phyloP scores from a whole-genome alignment of 78 protist genomes.

The Creolimax fragrantissima region DNA sequence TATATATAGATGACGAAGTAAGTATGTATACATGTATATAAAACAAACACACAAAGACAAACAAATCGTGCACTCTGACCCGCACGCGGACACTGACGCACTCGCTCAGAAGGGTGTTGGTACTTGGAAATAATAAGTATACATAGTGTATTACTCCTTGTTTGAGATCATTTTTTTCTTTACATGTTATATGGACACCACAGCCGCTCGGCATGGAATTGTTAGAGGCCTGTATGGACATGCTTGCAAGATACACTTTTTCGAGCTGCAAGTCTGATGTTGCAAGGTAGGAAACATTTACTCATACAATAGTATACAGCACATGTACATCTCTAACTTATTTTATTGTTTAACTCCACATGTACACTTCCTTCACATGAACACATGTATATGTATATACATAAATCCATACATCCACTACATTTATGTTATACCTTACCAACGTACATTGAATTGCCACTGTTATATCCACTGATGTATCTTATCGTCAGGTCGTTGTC shows the following conservation, averaged over 20 bases:
- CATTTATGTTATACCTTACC: not conserved
- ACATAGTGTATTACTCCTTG: no score
- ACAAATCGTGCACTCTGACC: no score
- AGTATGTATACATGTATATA: not conserved
- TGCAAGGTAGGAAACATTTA: not conserved
- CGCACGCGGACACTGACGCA: no score
- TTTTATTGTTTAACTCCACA: not conserved
- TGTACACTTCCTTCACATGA: not conserved
- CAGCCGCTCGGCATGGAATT: not conserved
- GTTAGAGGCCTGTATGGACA: not conserved
- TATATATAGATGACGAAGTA: not conserved
- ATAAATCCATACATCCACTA: not conserved
- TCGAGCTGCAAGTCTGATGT: not conserved
- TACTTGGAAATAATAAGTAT: no score
- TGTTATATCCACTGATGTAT: not conserved
- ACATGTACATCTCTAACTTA: not conserved
- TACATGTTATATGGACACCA: no score
- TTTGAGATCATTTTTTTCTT: no score
- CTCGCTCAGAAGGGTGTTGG: no score
- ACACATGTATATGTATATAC: not conserved
- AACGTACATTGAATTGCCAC: not conserved
- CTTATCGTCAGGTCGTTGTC: not conserved
- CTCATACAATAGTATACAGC: not conserved
- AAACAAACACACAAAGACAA: no score
- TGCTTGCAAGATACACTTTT: not conserved